A percentile compares a stretch with the other conserved stretches of the same genome.
These are phyloP conservation scores for Copromyces sp. DNA, from an alignment of 495 filamentous ascomycete genomes.

Conservation along the genomic window DNA sequence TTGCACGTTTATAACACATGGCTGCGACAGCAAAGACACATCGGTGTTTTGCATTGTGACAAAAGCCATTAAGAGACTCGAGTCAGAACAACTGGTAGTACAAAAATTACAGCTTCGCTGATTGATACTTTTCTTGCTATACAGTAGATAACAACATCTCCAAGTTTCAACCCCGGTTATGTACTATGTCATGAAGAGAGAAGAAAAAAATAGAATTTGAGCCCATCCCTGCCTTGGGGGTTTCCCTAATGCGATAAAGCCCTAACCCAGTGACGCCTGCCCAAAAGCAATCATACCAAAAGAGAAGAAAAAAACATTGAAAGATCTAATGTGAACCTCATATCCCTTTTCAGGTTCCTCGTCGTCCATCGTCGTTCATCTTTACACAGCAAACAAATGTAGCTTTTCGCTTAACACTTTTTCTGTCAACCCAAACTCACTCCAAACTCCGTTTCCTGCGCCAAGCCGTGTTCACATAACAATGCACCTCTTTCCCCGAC, in stretches of 20 bases:
- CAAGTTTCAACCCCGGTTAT: not conserved
- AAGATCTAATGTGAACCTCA: not conserved
- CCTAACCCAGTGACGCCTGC: not conserved
- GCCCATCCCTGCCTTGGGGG: not conserved
- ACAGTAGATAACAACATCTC: not conserved
- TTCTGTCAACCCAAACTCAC: not conserved
- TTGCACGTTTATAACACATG: too few relatives aligned
- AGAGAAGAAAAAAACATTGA: not conserved
- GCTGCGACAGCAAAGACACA: not conserved
- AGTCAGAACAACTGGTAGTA: not conserved
- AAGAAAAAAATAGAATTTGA: not conserved
- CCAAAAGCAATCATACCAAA: not conserved
- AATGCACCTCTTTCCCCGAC: conserved; percentile 5
- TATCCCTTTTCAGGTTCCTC: not conserved
- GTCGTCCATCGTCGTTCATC: not conserved
- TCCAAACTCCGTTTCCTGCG: not conserved
- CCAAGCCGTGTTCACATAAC: conserved; percentile 10
- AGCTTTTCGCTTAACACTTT: not conserved
- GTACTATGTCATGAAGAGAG: not conserved
- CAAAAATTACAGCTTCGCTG: not conserved
- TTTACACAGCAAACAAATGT: not conserved
- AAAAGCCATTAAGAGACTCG: not conserved
- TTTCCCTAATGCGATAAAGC: not conserved
- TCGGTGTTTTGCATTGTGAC: not conserved
- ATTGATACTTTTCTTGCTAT: not conserved